These are phyloP conservation scores for Aspergillus unguis DNA, from an alignment of 2,329 filamentous ascomycete genomes.

Conservation along the genomic window DNA sequence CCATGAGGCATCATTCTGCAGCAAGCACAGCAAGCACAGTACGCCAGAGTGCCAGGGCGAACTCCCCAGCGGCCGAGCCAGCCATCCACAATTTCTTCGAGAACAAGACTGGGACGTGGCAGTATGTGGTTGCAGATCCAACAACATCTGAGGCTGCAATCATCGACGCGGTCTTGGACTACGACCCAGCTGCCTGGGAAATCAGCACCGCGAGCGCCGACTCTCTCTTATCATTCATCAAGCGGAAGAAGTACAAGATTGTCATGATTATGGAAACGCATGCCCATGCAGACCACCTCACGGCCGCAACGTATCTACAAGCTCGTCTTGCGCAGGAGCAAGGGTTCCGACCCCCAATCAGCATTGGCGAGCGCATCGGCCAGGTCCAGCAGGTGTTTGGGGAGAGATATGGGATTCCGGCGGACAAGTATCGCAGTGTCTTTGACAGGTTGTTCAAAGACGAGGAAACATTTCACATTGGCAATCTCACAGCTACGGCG, in stretches of 20 bases:
- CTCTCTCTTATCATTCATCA: conserved; percentile 45
- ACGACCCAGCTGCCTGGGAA: conserved; percentile 42
- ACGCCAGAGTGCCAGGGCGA: too few species aligned
- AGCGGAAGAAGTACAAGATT: conserved; percentile 48
- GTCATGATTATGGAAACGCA: conserved; percentile 61
- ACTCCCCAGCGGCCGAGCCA: too few species aligned
- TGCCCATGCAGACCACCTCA: conserved; percentile 52
- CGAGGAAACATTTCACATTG: conserved; percentile 53
- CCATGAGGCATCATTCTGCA: too few species aligned
- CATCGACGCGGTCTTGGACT: conserved; percentile 63
- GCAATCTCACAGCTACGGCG: conserved; percentile 44
- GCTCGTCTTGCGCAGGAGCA: background rate
- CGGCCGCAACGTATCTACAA: conserved; percentile 44
- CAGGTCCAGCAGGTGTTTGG: conserved; percentile 53
- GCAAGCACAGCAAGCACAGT: too few species aligned
- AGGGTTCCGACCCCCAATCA: conserved; percentile 40
- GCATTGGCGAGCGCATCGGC: conserved; percentile 55
- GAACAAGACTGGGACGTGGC: conserved; percentile 8
- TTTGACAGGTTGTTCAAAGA: conserved; percentile 57
- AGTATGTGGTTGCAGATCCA: conserved; percentile 59
- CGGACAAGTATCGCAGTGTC: conserved; percentile 42
- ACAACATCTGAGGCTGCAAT: conserved; percentile 50
- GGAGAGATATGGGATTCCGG: conserved; percentile 46
- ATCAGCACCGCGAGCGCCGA: conserved; percentile 56
- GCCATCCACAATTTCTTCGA: conserved; percentile 8